Conservation (phyloP, 495 filamentous ascomycete species). For the Neurospora tetraspora region DNA sequence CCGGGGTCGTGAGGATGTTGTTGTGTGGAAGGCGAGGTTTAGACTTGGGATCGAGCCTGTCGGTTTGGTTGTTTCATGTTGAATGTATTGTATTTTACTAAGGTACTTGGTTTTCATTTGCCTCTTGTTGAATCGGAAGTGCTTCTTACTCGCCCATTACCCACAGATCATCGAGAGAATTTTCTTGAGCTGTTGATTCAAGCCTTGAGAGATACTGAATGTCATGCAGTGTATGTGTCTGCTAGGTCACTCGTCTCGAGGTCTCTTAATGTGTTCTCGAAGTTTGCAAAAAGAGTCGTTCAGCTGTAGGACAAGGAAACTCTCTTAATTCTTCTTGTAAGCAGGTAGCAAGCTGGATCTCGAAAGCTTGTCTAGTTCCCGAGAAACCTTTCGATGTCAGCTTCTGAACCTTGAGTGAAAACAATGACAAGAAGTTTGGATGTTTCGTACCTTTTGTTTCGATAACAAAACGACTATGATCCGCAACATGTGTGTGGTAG, state of each 20-base stretch:
- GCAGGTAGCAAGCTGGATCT: background rate
- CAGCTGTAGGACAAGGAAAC: background rate
- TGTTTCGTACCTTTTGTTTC: background rate
- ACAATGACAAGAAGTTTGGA: background rate
- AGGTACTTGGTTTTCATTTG: background rate
- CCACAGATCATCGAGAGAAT: background rate
- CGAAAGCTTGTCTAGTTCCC: background rate
- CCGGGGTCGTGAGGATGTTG: conserved; percentile 5
- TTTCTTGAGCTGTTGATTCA: background rate
- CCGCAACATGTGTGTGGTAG: background rate
- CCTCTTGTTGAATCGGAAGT: background rate
- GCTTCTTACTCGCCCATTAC: background rate
- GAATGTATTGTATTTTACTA: background rate
- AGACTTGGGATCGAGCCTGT: background rate
- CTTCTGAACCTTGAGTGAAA: background rate
- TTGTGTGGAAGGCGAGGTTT: background rate
- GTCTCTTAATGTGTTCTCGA: background rate
- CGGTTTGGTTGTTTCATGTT: background rate
- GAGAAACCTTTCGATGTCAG: background rate
- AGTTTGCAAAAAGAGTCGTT: background rate
- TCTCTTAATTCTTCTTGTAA: background rate
- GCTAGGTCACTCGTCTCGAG: background rate
- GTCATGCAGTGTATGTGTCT: background rate
- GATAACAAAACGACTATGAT: background rate
- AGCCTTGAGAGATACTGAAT: background rate